These are phyloP conservation scores for Volvariella volvacea DNA, from an alignment of 1,284 basidiomycete species.

Conservation along the genomic window DNA sequence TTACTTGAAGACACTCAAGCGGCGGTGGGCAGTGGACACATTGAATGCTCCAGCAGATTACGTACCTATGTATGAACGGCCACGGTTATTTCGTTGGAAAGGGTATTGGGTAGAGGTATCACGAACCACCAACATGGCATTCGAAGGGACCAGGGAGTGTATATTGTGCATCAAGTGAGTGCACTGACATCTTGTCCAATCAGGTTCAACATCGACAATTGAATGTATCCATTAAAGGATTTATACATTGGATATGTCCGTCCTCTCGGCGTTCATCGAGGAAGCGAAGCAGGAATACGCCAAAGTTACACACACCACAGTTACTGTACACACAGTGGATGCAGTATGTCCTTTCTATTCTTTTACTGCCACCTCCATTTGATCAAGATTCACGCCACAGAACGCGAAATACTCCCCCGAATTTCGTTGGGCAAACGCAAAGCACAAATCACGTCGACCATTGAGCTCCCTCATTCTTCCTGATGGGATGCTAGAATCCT, in stretches of 20 bases:
- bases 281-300: constrained; percentile 34
- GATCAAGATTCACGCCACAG: background rate
- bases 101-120: constrained; percentile 42
- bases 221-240: too few species aligned
- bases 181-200: background rate
- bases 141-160: constrained; percentile 9
- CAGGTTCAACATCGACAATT: too few species aligned
- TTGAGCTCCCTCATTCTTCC: constrained; percentile 44
- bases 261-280: constrained; percentile 37
- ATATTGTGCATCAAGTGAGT: constrained; percentile 20
- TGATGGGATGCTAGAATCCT: constrained; percentile 34
- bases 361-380: constrained; percentile 2
- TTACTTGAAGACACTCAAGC: constrained; percentile 31
- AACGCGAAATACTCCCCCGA: constrained; percentile 25
- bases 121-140: constrained; percentile 8
- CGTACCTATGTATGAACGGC: constrained; percentile 35
- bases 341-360: constrained; percentile 19
- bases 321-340: constrained; percentile 35
- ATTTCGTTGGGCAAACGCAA: constrained; percentile 35
- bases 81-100: constrained; percentile 43
- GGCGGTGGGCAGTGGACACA: constrained; percentile 42
- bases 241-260: constrained; percentile 38
- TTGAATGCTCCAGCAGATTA: constrained; percentile 30
- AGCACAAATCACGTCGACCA: constrained; percentile 38
- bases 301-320: constrained; percentile 33